These are phyloP conservation scores for Delitschia confertaspora DNA, from an alignment of 495 filamentous ascomycete species.

Conservation along the genomic window DNA sequence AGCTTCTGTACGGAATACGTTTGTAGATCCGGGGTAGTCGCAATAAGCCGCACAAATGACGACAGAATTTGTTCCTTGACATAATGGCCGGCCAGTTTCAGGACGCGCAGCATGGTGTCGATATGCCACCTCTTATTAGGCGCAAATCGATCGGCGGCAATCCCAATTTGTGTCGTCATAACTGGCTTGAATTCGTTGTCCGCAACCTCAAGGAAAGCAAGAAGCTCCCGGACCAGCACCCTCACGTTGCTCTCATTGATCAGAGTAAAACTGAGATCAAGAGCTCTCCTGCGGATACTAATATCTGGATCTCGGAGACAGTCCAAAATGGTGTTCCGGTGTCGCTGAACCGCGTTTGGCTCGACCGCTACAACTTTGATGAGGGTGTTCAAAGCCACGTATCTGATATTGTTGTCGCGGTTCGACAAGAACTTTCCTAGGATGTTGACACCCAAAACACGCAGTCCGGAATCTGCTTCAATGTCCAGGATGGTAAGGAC, in stretches of 20 bases:
- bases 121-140: conserved; percentile 97
- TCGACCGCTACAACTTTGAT: conserved; percentile 98
- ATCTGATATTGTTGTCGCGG: conserved; percentile 98
- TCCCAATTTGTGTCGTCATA: conserved; percentile 94
- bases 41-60: conserved; percentile 90
- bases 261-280: conserved; percentile 94
- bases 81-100: conserved; percentile 89
- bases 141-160: conserved; percentile 90
- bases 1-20: conserved; percentile 95
- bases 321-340: conserved; percentile 94
- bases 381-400: conserved; percentile 92
- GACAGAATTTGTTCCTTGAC: conserved; percentile 97
- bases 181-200: conserved; percentile 97
- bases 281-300: conserved; percentile 84
- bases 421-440: conserved; percentile 96
- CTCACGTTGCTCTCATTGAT: conserved; percentile 96
- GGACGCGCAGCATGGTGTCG: conserved; percentile 91
- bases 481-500: conserved; percentile 97
- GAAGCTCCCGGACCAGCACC: conserved; percentile 79
- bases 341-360: conserved; percentile 92
- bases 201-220: conserved; percentile 91
- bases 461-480: conserved; percentile 86
- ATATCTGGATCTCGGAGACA: conserved; percentile 98
- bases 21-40: conserved; percentile 87
- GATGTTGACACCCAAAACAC: conserved; percentile 95